phyloP scores from a whole-genome alignment of 306 rosid genomes.

The Malus orientalis region DNA sequence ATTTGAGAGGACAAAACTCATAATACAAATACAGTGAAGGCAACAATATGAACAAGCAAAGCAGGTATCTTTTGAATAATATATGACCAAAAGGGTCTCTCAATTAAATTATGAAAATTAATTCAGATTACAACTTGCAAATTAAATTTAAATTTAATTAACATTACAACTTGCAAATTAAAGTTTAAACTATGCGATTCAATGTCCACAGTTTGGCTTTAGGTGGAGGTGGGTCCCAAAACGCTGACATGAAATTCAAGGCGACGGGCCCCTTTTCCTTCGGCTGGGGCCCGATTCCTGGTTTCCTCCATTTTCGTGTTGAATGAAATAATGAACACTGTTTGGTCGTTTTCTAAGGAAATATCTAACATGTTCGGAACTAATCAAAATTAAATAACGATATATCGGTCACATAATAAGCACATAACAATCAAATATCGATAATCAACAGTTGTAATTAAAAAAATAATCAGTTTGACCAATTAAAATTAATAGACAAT shows the following conservation, averaged over 20 bases:
- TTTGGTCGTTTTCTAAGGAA: too few species aligned
- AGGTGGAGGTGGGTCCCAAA: constrained; percentile 10
- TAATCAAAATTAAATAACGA: too few species aligned
- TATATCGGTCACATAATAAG: too few species aligned
- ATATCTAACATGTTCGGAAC: too few species aligned
- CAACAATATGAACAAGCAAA: background rate
- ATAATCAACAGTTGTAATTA: too few species aligned
- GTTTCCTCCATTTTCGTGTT: background rate
- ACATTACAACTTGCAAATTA: background rate
- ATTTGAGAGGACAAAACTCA: background rate
- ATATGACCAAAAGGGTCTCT: background rate
- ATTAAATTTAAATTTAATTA: background rate
- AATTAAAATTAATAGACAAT: too few species aligned
- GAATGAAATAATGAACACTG: background rate
- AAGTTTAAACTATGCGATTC: background rate
- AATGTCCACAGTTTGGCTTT: constrained; percentile 5
- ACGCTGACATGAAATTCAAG: background rate
- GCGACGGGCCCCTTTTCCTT: background rate
- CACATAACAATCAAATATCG: too few species aligned
- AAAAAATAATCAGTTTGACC: too few species aligned
- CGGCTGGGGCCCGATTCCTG: background rate
- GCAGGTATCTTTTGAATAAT: background rate
- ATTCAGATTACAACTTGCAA: background rate
- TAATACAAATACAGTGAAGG: background rate
- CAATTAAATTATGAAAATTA: background rate